Base-by-base conservation (phyloP, 768 basidiomycete genomes). In the Xerocomellus chrysenteron region DNA sequence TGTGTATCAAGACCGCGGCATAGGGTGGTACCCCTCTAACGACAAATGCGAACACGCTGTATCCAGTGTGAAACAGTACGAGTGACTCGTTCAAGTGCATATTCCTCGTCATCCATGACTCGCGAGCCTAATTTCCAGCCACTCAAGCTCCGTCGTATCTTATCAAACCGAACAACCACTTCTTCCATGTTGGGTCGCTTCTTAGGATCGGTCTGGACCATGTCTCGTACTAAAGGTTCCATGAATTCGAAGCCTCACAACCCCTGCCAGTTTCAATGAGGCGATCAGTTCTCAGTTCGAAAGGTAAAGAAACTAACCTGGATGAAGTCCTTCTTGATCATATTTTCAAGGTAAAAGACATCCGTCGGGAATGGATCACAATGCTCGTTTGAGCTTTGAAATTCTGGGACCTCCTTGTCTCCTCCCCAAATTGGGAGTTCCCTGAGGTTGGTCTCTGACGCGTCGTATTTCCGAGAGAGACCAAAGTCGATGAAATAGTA, bases 361-460 rank as follows among this genome's bases (percentile, higher is more conserved):
- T 80, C 80, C 0, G 71, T 73, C 0, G 73, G 67, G 51, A 79
- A 81, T 0, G 76, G 75, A 55, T 79, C 56, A 14, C 66, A 67
- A 0, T 62, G 67, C 1, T 56, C 26, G 1, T 50, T 12, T 5
- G 45, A 56, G 4, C 57, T 56, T 26, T 68, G 61, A 52, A 68
- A 72, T 46, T 78, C 78, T 1, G 78, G 76, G 0, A 70, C 72
- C 0, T 74, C 65, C 51, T 70, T 70, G 61, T 83, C 79, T 2
- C 74, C 78, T 1, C 78, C 79, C 6, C 57, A 52, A 5, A 76
- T 64, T 0, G 70, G 66, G 2, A 56, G 42, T 26, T 70, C 72
- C 0, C 63, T 56, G 1, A 74, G 73, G 0, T 58, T 52, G 4
- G 64, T 55, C 7, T 73, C 64, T 0, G 64, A 37, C 0, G 74